A percentile compares a stretch with the other conserved stretches of the same genome.
These are phyloP conservation scores for Ramalina intermedia DNA, from an alignment of 495 filamentous ascomycete genomes.

Conservation along the genomic window DNA sequence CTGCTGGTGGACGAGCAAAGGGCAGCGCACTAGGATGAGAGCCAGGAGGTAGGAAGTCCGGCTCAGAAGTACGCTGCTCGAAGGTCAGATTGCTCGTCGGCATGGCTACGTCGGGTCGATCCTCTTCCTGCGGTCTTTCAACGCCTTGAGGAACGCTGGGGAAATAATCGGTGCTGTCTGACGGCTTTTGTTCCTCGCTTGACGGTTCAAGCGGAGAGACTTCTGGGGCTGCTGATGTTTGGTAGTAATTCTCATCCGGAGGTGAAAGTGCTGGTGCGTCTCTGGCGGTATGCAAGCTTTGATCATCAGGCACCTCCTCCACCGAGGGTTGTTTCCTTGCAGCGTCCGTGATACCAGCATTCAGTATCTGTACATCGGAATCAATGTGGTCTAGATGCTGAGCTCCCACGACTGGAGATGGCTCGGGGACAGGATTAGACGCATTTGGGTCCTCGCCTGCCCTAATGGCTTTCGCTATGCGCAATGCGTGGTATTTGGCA, in stretches of 20 bases:
- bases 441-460: slow-evolving; percentile 87
- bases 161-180: slow-evolving; percentile 40
- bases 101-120: too few relatives aligned
- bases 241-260: slow-evolving; percentile 14
- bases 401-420: slow-evolving; percentile 27
- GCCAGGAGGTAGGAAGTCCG: too few relatives aligned
- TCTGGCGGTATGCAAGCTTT: slow-evolving; percentile 21
- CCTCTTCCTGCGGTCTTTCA: too few relatives aligned
- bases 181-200: slow-evolving; percentile 17
- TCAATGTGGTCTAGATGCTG: slow-evolving; percentile 40
- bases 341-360: slow-evolving; percentile 19
- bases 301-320: slow-evolving; percentile 35
- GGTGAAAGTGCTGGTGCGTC: not conserved
- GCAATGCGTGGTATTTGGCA: slow-evolving; percentile 86
- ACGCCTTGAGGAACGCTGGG: slow-evolving; percentile 25
- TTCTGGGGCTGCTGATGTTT: slow-evolving; percentile 15
- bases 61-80: too few relatives aligned
- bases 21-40: too few relatives aligned
- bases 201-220: slow-evolving; percentile 25
- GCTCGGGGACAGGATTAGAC: slow-evolving; percentile 57
- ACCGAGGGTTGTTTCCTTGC: slow-evolving; percentile 42
- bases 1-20: too few relatives aligned
- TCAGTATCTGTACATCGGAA: slow-evolving; percentile 44
- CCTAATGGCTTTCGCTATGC: slow-evolving; percentile 81
- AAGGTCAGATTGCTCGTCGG: too few relatives aligned